Evolutionary conservation across 768 basidiomycete genomes (phyloP), one percentile per base, ranked within the genome.

Genomic region (Cyathus striatus): DNA sequence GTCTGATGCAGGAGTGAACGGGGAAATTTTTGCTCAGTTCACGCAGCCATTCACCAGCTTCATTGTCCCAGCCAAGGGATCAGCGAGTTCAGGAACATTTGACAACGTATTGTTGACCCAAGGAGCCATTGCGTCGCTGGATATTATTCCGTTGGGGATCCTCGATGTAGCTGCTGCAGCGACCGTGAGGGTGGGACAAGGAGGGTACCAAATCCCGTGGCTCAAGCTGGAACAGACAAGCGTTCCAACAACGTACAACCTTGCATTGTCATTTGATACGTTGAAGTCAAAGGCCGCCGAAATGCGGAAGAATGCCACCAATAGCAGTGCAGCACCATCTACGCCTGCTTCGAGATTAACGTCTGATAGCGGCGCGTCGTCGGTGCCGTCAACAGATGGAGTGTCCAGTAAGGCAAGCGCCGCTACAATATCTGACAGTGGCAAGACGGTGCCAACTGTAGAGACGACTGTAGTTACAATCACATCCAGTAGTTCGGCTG

Each of bases 141-240:
- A 47, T 4, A 82, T 86, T 46, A 73, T 85, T 33, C 73, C 79
- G 0, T 56, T 73, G 13, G 73, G 68, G 7, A 53, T 62, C 25
- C 62, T 86, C 42, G 84, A 87, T 47, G 61, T 86, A 17, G 61
- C 61, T 24, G 63, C 76, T 2, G 73, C 67, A 10, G 58, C 64
- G 18, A 83, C 81, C 2, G 57, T 68, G 16, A 58, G 62, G 34
- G 63, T 79, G 9, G 80, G 74, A 3, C 50, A 62, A 12, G 70
- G 72, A 16, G 81, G 82, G 14, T 86, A 86, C 51, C 63, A 66
- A 45, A 57, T 85, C 33, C 83, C 84, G 9, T 86, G 81, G 81
- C 58, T 86, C 47, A 71, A 83, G 40, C 64, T 85, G 39, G 57
- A 64, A 24, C 80, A 84, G 56, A 60, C 58, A 30, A 50, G 55